phyloP scores from a whole-genome alignment of 1,284 basidiomycete genomes.

The Ceratobasidium sp. region DNA sequence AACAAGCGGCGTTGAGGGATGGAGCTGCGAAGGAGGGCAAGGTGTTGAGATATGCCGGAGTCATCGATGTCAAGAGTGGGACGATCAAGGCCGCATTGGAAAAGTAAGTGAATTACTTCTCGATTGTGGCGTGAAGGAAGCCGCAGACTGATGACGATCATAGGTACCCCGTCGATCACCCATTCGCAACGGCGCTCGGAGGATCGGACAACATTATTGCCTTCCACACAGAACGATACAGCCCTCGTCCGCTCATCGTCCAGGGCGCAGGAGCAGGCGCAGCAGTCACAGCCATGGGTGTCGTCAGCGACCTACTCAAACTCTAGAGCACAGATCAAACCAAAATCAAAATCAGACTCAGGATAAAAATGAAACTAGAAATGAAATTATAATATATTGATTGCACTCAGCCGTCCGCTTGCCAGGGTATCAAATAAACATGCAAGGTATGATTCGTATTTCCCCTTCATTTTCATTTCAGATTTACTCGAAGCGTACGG shows the following conservation, averaged over 20 bases:
- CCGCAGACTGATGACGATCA: background rate
- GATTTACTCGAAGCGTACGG: slow-evolving; percentile 43
- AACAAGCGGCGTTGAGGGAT: slow-evolving; percentile 81
- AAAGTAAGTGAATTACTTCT: slow-evolving; percentile 66
- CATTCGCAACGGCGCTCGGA: slow-evolving; percentile 94
- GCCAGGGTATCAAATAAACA: slow-evolving; percentile 25
- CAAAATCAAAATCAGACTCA: background rate
- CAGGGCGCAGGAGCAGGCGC: slow-evolving; percentile 97
- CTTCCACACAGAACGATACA: slow-evolving; percentile 94
- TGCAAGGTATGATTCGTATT: background rate
- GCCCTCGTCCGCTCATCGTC: slow-evolving; percentile 86
- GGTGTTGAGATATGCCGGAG: slow-evolving; percentile 94
- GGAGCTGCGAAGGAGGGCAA: slow-evolving; percentile 83
- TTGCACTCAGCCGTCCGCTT: background rate
- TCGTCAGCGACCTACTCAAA: slow-evolving; percentile 83
- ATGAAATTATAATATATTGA: background rate
- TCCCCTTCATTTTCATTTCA: slow-evolving; percentile 10
- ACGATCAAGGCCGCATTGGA: slow-evolving; percentile 89
- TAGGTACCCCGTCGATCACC: slow-evolving; percentile 89
- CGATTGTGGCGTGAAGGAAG: slow-evolving; percentile 50
- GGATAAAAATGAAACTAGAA: too few species aligned
- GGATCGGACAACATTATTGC: slow-evolving; percentile 99
- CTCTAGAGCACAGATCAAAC: slow-evolving; percentile 37
- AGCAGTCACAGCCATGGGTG: slow-evolving; percentile 99
- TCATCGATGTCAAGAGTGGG: slow-evolving; percentile 84